A percentile compares a stretch with the other conserved stretches of the same genome.
phyloP scores from a whole-genome alignment of 2,329 filamentous ascomycete genomes.

The Fusarium drepaniforme region DNA sequence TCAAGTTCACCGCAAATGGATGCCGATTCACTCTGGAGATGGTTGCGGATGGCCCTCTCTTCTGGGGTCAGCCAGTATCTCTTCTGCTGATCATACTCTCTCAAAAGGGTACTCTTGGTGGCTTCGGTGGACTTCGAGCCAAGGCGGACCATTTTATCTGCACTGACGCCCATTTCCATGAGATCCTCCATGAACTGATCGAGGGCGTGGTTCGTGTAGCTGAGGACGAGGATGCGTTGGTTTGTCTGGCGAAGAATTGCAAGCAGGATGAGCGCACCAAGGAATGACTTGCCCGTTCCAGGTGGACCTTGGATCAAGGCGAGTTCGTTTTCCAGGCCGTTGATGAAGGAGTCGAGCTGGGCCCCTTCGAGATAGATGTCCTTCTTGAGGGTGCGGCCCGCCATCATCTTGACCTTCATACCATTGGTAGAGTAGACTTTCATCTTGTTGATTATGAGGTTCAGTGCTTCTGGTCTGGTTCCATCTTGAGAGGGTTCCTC shows the following conservation, averaged over 20 bases:
- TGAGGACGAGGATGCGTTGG: slow-evolving; percentile 71
- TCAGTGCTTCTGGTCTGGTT: slow-evolving; percentile 11
- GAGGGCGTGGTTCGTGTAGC: slow-evolving; percentile 76
- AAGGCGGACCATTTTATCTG: slow-evolving; percentile 67
- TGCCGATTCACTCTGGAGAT: slow-evolving; percentile 43
- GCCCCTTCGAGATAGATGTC: slow-evolving; percentile 46
- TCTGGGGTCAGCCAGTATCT: slow-evolving; percentile 48
- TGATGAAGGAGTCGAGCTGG: slow-evolving; percentile 68
- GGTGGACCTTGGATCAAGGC: slow-evolving; percentile 80
- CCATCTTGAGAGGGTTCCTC: slow-evolving; percentile 17
- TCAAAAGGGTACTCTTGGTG: slow-evolving; percentile 63
- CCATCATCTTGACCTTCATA: slow-evolving; percentile 14
- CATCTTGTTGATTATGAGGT: background rate
- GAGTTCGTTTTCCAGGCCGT: slow-evolving; percentile 64
- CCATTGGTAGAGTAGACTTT: background rate
- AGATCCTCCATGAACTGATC: slow-evolving; percentile 77
- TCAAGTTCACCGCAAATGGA: slow-evolving; percentile 42
- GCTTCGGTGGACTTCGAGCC: slow-evolving; percentile 67
- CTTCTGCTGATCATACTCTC: slow-evolving; percentile 48
- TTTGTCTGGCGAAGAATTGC: slow-evolving; percentile 62
- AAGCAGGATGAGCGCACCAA: slow-evolving; percentile 74
- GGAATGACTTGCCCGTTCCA: slow-evolving; percentile 82
- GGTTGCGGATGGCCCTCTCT: slow-evolving; percentile 52
- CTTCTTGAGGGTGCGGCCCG: slow-evolving; percentile 43
- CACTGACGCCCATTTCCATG: slow-evolving; percentile 67